phyloP scores from a whole-genome alignment of 1,284 basidiomycete species.

The Jaminaea rosea region DNA sequence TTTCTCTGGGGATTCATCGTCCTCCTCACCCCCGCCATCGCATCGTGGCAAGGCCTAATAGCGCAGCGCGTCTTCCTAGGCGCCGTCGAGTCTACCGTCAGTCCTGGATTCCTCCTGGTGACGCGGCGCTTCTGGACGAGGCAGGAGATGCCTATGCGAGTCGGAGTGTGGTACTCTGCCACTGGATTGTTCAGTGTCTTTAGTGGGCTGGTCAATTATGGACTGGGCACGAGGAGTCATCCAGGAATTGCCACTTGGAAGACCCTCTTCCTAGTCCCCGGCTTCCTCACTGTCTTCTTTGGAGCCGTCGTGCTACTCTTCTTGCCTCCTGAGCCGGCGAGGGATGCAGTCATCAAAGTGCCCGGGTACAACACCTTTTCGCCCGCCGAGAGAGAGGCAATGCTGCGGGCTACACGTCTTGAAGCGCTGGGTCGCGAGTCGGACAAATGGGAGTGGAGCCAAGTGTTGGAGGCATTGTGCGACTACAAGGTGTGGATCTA shows the following conservation, averaged over 20 bases:
- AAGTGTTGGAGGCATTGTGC: slow-evolving; percentile 49
- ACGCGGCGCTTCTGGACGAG: slow-evolving; percentile 52
- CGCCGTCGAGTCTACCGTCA: slow-evolving; percentile 47
- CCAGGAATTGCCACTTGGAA: slow-evolving; percentile 49
- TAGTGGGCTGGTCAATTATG: slow-evolving; percentile 51
- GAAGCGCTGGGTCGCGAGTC: neutral
- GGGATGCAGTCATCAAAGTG: slow-evolving; percentile 19
- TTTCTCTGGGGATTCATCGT: slow-evolving; percentile 51
- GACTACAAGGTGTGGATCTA: slow-evolving; percentile 52
- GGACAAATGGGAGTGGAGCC: slow-evolving; percentile 42
- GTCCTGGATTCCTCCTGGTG: slow-evolving; percentile 52
- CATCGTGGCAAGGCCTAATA: slow-evolving; percentile 49
- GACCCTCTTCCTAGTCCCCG: slow-evolving; percentile 53
- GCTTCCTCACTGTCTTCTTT: slow-evolving; percentile 51
- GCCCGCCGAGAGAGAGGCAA: slow-evolving; percentile 22
- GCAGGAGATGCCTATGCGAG: slow-evolving; percentile 28
- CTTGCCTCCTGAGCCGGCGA: slow-evolving; percentile 50
- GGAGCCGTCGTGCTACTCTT: slow-evolving; percentile 49
- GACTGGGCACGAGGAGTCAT: slow-evolving; percentile 44
- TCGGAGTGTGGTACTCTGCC: slow-evolving; percentile 52
- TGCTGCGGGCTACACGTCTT: slow-evolving; percentile 45
- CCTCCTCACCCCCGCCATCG: slow-evolving; percentile 51
- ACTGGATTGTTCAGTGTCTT: slow-evolving; percentile 51
- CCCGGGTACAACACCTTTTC: slow-evolving; percentile 28
- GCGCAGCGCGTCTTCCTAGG: slow-evolving; percentile 49